Evolutionary conservation across 2,329 filamentous ascomycete genomes (phyloP).

Genomic region (Onygenales sp.): DNA sequence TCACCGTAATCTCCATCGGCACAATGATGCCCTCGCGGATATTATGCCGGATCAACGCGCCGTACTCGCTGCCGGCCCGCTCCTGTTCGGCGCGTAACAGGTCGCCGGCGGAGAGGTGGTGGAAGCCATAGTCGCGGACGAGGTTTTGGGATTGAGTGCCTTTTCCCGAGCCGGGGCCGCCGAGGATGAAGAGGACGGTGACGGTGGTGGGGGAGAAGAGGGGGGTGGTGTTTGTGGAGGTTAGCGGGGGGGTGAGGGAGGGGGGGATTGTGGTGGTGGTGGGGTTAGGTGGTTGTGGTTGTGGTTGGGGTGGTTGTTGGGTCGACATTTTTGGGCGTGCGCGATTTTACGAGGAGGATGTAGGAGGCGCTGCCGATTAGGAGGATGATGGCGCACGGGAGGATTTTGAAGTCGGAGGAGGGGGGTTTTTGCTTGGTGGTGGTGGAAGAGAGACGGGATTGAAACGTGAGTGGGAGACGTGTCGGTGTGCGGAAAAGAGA

Average conservation of each 20-base stretch:
- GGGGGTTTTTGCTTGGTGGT: constrained; percentile 19
- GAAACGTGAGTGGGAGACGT: background rate
- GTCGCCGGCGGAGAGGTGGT: constrained; percentile 87
- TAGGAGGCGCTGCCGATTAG: constrained; percentile 41
- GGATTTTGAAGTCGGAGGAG: constrained; percentile 29
- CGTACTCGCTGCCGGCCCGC: constrained; percentile 76
- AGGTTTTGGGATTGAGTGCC: constrained; percentile 90
- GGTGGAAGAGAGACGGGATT: constrained; percentile 11
- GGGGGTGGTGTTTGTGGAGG: constrained; percentile 50
- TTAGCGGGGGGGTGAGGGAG: constrained; percentile 34
- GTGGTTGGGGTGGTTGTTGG: background rate
- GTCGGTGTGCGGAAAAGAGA: too few species aligned
- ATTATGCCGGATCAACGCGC: constrained; percentile 82
- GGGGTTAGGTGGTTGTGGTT: constrained; percentile 9
- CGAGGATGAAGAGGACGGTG: constrained; percentile 93
- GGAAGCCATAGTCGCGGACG: constrained; percentile 80
- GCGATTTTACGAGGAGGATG: constrained; percentile 41
- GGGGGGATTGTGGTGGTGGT: constrained; percentile 13
- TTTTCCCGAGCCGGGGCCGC: constrained; percentile 90
- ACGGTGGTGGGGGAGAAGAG: constrained; percentile 70
- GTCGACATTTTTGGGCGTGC: constrained; percentile 20
- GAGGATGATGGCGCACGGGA: constrained; percentile 36
- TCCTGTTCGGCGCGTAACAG: constrained; percentile 89
- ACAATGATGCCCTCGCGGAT: constrained; percentile 95
- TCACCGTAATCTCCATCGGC: constrained; percentile 93